These are phyloP conservation scores for Exophiala sp. DNA, from an alignment of 2,329 filamentous ascomycete species.

Conservation along the genomic window DNA sequence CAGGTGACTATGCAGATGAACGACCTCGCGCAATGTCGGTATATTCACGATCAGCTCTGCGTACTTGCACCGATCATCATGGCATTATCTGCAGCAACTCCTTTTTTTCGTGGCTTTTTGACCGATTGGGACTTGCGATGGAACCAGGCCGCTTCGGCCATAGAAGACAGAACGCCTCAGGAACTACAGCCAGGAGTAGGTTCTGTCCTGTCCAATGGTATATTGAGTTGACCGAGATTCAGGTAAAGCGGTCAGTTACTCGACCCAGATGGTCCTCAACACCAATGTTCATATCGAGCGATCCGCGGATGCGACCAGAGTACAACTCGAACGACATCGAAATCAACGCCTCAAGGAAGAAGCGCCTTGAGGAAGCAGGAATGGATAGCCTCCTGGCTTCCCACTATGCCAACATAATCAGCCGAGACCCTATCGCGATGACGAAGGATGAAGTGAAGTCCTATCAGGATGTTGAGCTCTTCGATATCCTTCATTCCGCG, in stretches of 20 bases:
- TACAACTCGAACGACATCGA: slow-evolving; percentile 38
- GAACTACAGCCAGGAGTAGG: slow-evolving; percentile 72
- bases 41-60: slow-evolving; percentile 91
- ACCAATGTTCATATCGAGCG: slow-evolving; percentile 76
- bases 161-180: slow-evolving; percentile 86
- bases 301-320: slow-evolving; percentile 70
- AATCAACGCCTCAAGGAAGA: slow-evolving; percentile 72
- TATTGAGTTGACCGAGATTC: slow-evolving; percentile 93
- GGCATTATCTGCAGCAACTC: slow-evolving; percentile 87
- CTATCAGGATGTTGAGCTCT: slow-evolving; percentile 83
- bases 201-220: slow-evolving; percentile 69
- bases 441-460: slow-evolving; percentile 88
- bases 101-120: slow-evolving; percentile 93
- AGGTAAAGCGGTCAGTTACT: slow-evolving; percentile 82
- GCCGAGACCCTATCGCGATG: slow-evolving; percentile 90
- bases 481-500: slow-evolving; percentile 91
- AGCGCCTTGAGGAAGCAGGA: slow-evolving; percentile 74
- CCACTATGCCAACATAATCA: slow-evolving; percentile 97
- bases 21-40: slow-evolving; percentile 87
- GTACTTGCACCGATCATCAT: slow-evolving; percentile 87
- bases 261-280: slow-evolving; percentile 76
- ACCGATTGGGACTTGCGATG: slow-evolving; percentile 93
- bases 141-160: slow-evolving; percentile 90
- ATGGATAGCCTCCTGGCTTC: slow-evolving; percentile 93
- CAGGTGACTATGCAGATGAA: slow-evolving; percentile 98